These are phyloP conservation scores for Neoscytalidium dimidiatum DNA, from an alignment of 2,329 filamentous ascomycete species.

Conservation along the genomic window DNA sequence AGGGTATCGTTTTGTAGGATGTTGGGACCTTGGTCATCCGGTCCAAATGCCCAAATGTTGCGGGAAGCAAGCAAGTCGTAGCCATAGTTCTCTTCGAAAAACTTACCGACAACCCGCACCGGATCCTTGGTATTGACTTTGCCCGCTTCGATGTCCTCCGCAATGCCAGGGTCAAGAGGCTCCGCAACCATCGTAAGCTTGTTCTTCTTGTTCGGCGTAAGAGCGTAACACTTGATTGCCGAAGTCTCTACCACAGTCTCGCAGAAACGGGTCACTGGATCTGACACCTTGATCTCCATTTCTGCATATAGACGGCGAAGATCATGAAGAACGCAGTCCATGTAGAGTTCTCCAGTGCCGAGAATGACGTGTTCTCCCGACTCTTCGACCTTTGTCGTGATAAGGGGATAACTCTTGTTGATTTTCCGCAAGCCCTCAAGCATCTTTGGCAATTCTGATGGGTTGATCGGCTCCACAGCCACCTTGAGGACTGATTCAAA, in stretches of 20 bases:
- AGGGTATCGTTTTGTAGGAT: slow-evolving; percentile 96
- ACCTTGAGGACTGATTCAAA: slow-evolving; percentile 98
- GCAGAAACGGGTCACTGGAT: slow-evolving; percentile 95
- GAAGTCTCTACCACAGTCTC: slow-evolving; percentile 98
- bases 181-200: slow-evolving; percentile 99
- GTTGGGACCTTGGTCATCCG: slow-evolving; percentile 91
- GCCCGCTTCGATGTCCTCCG: slow-evolving; percentile 89
- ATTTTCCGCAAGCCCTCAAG: slow-evolving; percentile 93
- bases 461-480: slow-evolving; percentile 96
- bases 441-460: slow-evolving; percentile 98
- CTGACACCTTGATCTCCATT: slow-evolving; percentile 99
- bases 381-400: slow-evolving; percentile 96
- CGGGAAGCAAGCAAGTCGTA: slow-evolving; percentile 94
- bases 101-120: slow-evolving; percentile 89
- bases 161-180: slow-evolving; percentile 90
- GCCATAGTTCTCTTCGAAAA: slow-evolving; percentile 95
- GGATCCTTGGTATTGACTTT: slow-evolving; percentile 91
- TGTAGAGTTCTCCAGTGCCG: slow-evolving; percentile 97
- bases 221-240: slow-evolving; percentile 95
- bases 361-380: slow-evolving; percentile 95
- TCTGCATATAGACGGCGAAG: slow-evolving; percentile 91
- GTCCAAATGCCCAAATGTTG: slow-evolving; percentile 98
- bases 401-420: slow-evolving; percentile 95
- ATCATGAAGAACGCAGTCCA: slow-evolving; percentile 98
- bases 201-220: slow-evolving; percentile 99